Evolutionary conservation across 805 yeast species (phyloP).

Genomic region (Hanseniaspora occidentalis): DNA sequence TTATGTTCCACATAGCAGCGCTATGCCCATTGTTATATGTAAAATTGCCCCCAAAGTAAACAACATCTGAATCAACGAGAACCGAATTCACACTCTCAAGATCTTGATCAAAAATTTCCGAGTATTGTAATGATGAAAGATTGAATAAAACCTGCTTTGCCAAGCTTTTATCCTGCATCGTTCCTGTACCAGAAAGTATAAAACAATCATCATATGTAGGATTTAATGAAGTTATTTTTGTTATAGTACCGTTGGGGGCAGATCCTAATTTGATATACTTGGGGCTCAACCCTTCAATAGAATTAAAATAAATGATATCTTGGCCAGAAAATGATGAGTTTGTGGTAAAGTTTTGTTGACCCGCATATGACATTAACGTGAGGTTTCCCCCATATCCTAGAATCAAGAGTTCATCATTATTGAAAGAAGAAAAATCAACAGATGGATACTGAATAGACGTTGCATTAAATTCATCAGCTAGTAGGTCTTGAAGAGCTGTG

Average conservation of each 20-base stretch:
- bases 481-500: background rate
- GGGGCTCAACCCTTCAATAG: background rate
- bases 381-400: conserved; percentile 1
- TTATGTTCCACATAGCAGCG: conserved; percentile 44
- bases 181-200: conserved; percentile 24
- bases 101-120: conserved; percentile 16
- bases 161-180: conserved; percentile 14
- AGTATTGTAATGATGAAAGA: conserved; percentile 16
- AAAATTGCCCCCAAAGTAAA: conserved; percentile 77
- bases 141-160: conserved; percentile 25
- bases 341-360: conserved; percentile 22
- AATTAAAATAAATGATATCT: conserved; percentile 5
- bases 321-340: conserved; percentile 2
- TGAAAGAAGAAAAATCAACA: conserved; percentile 4
- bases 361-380: conserved; percentile 12
- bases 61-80: conserved; percentile 36
- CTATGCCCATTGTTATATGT: conserved; percentile 32
- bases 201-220: conserved; percentile 24
- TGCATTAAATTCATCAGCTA: conserved; percentile 1
- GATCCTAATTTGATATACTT: conserved; percentile 2
- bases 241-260: conserved; percentile 1
- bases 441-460: background rate
- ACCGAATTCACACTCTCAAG: conserved; percentile 29
- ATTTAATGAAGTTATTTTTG: conserved; percentile 3
- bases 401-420: conserved; percentile 1